Evolutionary conservation across 2,329 filamentous ascomycete species (phyloP).

Genomic region (Fusarium graminum): DNA sequence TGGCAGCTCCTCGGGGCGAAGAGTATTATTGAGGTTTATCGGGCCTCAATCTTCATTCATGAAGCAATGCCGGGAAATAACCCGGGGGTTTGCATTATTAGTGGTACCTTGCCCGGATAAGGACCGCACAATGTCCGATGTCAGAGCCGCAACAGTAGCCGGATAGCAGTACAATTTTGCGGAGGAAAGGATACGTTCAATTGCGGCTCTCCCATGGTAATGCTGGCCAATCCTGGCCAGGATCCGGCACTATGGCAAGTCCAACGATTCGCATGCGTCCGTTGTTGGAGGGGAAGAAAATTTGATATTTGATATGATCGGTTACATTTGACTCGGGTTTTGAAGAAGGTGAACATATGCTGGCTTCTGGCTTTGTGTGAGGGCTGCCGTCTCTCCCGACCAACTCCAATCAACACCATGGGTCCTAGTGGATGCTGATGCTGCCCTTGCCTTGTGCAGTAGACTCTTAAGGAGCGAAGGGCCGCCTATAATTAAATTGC

Average conservation of each 20-base stretch:
- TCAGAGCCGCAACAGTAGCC: conserved; percentile 15
- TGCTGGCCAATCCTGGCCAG: conserved; percentile 22
- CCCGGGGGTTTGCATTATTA: conserved; percentile 9
- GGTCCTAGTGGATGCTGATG: conserved; percentile 35
- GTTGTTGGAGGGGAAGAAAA: not conserved
- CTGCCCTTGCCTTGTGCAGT: conserved; percentile 29
- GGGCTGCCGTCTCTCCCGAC: conserved; percentile 42
- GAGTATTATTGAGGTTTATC: not conserved
- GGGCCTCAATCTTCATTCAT: not conserved
- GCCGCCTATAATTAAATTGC: conserved; percentile 47
- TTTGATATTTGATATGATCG: conserved; percentile 2
- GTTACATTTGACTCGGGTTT: conserved; percentile 11
- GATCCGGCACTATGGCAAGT: conserved; percentile 13
- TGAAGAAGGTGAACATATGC: conserved; percentile 22
- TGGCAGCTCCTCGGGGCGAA: not conserved
- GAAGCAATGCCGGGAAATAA: conserved; percentile 24
- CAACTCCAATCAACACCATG: conserved; percentile 19
- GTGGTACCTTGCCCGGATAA: conserved; percentile 24
- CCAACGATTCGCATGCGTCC: conserved; percentile 6
- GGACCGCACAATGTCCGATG: conserved; percentile 9
- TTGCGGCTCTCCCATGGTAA: conserved; percentile 21
- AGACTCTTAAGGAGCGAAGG: conserved; percentile 4
- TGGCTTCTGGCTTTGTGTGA: conserved; percentile 20
- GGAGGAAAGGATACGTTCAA: conserved; percentile 32
- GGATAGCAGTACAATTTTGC: conserved; percentile 14